Conservation (phyloP, 2,329 filamentous ascomycete species). For the Fusarium continuum region DNA sequence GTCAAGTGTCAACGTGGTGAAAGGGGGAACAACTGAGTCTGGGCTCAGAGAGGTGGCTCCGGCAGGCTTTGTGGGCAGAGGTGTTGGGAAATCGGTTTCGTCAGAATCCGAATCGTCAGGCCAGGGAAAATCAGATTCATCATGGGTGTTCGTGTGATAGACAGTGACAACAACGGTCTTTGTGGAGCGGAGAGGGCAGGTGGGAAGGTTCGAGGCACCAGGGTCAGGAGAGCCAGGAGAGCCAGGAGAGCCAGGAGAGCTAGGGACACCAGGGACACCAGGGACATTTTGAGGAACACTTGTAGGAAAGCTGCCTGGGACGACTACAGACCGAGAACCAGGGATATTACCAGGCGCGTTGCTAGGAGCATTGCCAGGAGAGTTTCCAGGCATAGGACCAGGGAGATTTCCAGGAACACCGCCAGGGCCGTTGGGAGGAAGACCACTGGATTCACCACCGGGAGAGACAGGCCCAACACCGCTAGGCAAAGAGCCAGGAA, state of each 20-base stretch:
- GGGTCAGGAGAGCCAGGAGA: slow-evolving; percentile 1
- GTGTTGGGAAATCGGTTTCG: slow-evolving; percentile 34
- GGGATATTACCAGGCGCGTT: slow-evolving; percentile 15
- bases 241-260: not conserved
- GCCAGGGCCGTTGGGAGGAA: slow-evolving; percentile 18
- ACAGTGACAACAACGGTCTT: slow-evolving; percentile 61
- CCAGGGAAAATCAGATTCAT: slow-evolving; percentile 24
- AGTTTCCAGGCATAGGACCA: slow-evolving; percentile 1
- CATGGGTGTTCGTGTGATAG: slow-evolving; percentile 47
- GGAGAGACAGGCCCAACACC: slow-evolving; percentile 11
- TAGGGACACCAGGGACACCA: not conserved
- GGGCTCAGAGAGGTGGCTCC: slow-evolving; percentile 17
- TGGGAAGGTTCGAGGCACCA: slow-evolving; percentile 39
- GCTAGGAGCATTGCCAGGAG: slow-evolving; percentile 8
- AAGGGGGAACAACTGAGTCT: slow-evolving; percentile 39
- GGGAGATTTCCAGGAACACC: slow-evolving; percentile 17
- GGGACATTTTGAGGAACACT: slow-evolving; percentile 12
- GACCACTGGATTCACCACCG: slow-evolving; percentile 15
- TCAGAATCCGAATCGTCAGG: slow-evolving; percentile 31
- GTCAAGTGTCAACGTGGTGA: slow-evolving; percentile 51
- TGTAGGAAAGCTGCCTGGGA: slow-evolving; percentile 20
- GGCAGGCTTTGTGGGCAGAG: slow-evolving; percentile 45
- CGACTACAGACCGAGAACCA: slow-evolving; percentile 20
- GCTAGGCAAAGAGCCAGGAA: slow-evolving; percentile 28
- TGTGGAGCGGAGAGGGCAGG: slow-evolving; percentile 52